phyloP scores from a whole-genome alignment of 1,284 basidiomycete species.

The Fomitopsis palustris region DNA sequence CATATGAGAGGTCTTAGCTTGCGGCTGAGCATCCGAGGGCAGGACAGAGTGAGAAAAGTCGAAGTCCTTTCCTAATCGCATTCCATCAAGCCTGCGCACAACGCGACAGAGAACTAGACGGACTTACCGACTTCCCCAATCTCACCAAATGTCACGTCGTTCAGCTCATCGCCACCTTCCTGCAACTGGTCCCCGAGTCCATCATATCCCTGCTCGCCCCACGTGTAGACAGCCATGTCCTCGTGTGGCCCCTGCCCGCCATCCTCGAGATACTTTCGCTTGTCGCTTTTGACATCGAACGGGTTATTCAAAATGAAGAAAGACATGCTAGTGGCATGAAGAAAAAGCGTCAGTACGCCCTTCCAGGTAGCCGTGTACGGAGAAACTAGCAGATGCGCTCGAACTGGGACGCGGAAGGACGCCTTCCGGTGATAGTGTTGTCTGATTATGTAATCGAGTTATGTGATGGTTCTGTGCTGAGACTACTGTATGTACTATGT shows the following conservation, averaged over 20 bases:
- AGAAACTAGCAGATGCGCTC: background rate
- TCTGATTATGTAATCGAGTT: too few species aligned
- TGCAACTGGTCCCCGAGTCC: conserved; percentile 85
- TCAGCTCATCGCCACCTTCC: conserved; percentile 88
- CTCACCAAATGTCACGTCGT: conserved; percentile 94
- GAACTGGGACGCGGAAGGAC: background rate
- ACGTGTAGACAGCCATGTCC: conserved; percentile 82
- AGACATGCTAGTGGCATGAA: conserved; percentile 50
- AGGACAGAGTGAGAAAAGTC: conserved; percentile 69
- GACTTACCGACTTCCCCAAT: conserved; percentile 63
- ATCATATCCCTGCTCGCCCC: conserved; percentile 88
- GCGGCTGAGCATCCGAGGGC: conserved; percentile 26
- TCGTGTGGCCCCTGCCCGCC: conserved; percentile 45
- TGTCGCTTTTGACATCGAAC: conserved; percentile 60
- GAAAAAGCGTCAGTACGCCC: background rate
- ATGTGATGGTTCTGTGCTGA: too few species aligned
- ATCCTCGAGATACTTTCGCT: conserved; percentile 49
- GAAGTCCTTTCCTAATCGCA: conserved; percentile 79
- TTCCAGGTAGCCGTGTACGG: background rate
- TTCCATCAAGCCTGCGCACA: background rate
- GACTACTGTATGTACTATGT: too few species aligned
- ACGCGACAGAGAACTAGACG: background rate
- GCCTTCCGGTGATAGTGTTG: too few species aligned
- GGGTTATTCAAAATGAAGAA: conserved; percentile 74
- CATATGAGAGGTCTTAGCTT: conserved; percentile 11